Percentiles rank a stretch among this genome's conserved stretches.
Conservation (phyloP, 495 filamentous ascomycete species). For the Aspergillus coremiiformis region DNA sequence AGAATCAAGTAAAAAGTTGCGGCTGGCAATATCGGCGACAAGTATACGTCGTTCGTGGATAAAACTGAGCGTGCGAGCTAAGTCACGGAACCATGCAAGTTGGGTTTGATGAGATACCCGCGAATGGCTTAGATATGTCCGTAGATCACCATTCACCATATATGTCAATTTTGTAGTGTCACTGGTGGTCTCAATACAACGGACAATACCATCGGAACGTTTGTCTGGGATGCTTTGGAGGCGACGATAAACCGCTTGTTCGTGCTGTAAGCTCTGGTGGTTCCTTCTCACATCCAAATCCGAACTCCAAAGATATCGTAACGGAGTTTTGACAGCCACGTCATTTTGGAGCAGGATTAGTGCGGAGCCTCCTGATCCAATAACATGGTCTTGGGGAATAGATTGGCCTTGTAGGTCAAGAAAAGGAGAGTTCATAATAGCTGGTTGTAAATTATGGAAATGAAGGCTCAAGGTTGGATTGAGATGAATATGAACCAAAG, state of each 20-base stretch:
- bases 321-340: background rate
- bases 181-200: slow-evolving; percentile 12
- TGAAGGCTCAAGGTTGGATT: too few species aligned
- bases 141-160: slow-evolving; percentile 25
- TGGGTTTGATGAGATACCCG: slow-evolving; percentile 14
- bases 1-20: slow-evolving; percentile 25
- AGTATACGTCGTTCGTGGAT: slow-evolving; percentile 24
- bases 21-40: slow-evolving; percentile 23
- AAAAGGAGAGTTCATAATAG: slow-evolving; percentile 6
- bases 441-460: too few species aligned
- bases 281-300: slow-evolving; percentile 13
- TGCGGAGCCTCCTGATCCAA: slow-evolving; percentile 14
- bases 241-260: slow-evolving; percentile 24
- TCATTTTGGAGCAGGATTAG: slow-evolving; percentile 17
- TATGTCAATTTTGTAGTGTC: slow-evolving; percentile 18
- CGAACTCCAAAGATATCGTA: background rate
- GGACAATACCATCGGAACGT: slow-evolving; percentile 12
- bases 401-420: slow-evolving; percentile 10
- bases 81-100: slow-evolving; percentile 22
- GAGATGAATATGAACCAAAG: too few species aligned
- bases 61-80: slow-evolving; percentile 19
- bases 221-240: slow-evolving; percentile 8
- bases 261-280: slow-evolving; percentile 11
- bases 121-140: slow-evolving; percentile 15
- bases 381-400: slow-evolving; percentile 11